Evolutionary conservation across 306 rosid genomes (phyloP).

Genomic region (Begonia fuchsioides): DNA sequence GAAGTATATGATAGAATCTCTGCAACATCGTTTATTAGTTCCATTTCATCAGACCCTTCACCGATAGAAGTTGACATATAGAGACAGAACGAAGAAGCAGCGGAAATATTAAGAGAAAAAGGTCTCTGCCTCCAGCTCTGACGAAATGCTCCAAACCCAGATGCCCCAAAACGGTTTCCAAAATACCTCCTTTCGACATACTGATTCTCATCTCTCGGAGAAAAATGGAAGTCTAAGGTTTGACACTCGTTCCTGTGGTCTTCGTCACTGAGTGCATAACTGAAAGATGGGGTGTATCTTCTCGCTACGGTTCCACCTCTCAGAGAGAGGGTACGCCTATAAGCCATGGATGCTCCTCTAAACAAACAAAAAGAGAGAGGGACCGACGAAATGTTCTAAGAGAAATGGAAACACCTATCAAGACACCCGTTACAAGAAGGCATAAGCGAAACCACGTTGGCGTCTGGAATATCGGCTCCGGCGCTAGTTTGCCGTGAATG

Average conservation of each 20-base stretch:
- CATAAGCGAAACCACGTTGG: no score
- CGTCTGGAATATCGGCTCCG: no score
- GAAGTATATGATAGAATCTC: slow-evolving; percentile 33
- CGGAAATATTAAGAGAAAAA: slow-evolving; percentile 8
- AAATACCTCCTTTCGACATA: slow-evolving; percentile 33
- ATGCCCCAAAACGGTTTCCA: slow-evolving; percentile 17
- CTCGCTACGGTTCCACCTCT: slow-evolving; percentile 36
- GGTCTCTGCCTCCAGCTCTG: slow-evolving; percentile 12
- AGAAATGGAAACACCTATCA: no score
- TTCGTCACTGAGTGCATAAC: slow-evolving; percentile 28
- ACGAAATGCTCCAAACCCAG: slow-evolving; percentile 15
- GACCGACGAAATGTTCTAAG: no score
- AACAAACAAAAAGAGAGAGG: no score
- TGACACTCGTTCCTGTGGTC: slow-evolving; percentile 12
- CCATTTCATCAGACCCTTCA: slow-evolving; percentile 30
- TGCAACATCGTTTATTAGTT: slow-evolving; percentile 35
- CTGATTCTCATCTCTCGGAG: slow-evolving; percentile 14
- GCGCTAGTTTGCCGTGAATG: no score
- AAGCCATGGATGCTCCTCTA: no score
- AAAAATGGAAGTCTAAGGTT: slow-evolving; percentile 2
- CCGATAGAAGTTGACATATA: slow-evolving; percentile 43
- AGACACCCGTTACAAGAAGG: no score
- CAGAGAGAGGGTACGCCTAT: slow-evolving; percentile 44
- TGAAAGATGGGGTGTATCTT: slow-evolving; percentile 37
- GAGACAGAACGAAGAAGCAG: slow-evolving; percentile 33